A percentile compares a stretch with the other conserved stretches of the same genome.
Evolutionary conservation across 768 basidiomycete genomes (phyloP).

Genomic region (Tulasnella calospora): DNA sequence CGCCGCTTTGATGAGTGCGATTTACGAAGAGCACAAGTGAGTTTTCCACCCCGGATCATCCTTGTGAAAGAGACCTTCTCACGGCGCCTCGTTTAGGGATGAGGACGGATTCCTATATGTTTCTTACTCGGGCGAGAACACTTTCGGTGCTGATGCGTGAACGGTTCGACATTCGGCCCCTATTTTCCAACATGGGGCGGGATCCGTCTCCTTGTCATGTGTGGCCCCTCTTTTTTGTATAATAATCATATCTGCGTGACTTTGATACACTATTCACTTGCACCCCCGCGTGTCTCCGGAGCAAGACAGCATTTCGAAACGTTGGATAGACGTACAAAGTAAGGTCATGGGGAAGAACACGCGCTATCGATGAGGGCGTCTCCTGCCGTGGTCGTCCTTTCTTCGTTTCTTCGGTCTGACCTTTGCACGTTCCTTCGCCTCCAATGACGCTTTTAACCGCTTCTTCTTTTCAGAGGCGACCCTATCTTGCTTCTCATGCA

Average conservation of each 20-base stretch:
- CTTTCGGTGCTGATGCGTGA: constrained; percentile 55
- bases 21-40: constrained; percentile 99
- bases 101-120: constrained; percentile 99
- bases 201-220: background rate
- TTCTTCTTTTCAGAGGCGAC: background rate
- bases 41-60: constrained; percentile 36
- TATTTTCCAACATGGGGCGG: background rate
- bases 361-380: constrained; percentile 3
- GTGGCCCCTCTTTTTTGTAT: background rate
- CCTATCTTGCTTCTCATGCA: background rate
- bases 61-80: constrained; percentile 9
- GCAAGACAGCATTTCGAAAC: background rate
- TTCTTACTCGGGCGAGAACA: constrained; percentile 97
- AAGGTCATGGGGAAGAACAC: constrained; percentile 7
- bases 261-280: constrained; percentile 31
- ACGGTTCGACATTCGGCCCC: background rate
- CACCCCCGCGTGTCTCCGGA: constrained; percentile 35
- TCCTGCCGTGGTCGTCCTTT: background rate
- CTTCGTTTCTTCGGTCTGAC: background rate
- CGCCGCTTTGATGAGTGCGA: constrained; percentile 95
- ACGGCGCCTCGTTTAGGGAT: constrained; percentile 53
- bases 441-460: background rate
- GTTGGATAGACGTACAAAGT: background rate
- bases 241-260: background rate
- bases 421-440: background rate